These are phyloP conservation scores for Colletotrichum phormii DNA, from an alignment of 2,329 filamentous ascomycete genomes.

Conservation along the genomic window DNA sequence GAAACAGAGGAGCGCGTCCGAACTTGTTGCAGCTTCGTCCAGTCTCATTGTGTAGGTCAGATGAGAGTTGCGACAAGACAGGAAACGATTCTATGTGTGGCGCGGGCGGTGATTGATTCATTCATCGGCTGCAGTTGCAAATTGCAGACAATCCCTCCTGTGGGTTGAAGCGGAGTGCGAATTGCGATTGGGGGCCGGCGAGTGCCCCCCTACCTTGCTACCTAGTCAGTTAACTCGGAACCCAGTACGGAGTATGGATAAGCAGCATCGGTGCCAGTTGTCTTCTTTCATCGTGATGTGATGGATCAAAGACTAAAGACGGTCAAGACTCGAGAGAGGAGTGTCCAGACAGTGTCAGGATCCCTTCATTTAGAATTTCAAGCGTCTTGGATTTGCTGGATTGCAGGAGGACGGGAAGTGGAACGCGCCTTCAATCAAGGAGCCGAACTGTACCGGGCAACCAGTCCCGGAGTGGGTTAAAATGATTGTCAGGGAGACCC, in stretches of 20 bases:
- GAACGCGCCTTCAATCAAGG: conserved; percentile 16
- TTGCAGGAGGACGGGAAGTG: conserved; percentile 26
- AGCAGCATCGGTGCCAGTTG: neutral
- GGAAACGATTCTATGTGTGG: conserved; percentile 13
- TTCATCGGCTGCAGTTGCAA: conserved; percentile 1
- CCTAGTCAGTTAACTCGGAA: neutral
- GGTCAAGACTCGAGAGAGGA: neutral
- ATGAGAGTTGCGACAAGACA: conserved; percentile 23
- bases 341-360: conserved; percentile 12
- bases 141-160: neutral
- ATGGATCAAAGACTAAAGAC: conserved; percentile 9
- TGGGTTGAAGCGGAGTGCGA: neutral
- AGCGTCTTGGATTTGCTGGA: conserved; percentile 27
- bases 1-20: conserved; percentile 34
- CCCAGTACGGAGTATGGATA: neutral
- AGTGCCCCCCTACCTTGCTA: neutral
- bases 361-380: neutral
- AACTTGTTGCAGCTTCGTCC: conserved; percentile 36
- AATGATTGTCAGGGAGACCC: conserved; percentile 34
- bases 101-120: neutral
- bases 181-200: neutral
- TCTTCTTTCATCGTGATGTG: neutral
- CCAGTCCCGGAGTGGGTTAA: conserved; percentile 17
- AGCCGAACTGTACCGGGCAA: conserved; percentile 33
- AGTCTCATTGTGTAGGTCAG: conserved; percentile 8